A percentile compares a stretch with the other conserved stretches of the same genome.
phyloP scores from a whole-genome alignment of 2,329 filamentous ascomycete species.

The Nothophaeocryptopus gaeumannii region DNA sequence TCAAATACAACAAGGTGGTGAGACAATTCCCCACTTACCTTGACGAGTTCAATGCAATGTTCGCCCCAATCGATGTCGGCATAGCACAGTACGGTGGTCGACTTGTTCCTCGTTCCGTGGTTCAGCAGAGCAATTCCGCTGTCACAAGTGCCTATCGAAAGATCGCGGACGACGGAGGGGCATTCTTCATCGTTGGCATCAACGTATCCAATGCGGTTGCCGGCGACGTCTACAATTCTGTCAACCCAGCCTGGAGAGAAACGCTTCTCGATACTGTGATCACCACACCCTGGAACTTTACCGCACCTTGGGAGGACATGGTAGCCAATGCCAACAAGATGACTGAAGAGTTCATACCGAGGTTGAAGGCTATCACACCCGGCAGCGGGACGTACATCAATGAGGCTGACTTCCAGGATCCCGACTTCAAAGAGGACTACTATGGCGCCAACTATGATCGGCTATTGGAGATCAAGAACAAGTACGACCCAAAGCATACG shows the following conservation, averaged over 20 bases:
- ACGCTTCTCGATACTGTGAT: constrained; percentile 38
- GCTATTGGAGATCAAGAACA: constrained; percentile 39
- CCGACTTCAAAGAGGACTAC: constrained; percentile 41
- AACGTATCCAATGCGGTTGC: constrained; percentile 38
- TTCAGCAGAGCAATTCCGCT: constrained; percentile 31
- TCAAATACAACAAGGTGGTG: constrained; percentile 31
- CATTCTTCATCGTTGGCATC: constrained; percentile 40
- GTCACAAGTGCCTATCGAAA: constrained; percentile 36
- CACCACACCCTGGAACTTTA: constrained; percentile 39
- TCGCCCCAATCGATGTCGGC: constrained; percentile 11
- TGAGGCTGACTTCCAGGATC: constrained; percentile 43
- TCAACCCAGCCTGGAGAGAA: constrained; percentile 41
- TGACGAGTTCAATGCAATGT: constrained; percentile 7
- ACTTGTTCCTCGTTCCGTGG: constrained; percentile 7
- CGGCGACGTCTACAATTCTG: constrained; percentile 39
- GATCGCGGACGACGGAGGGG: constrained; percentile 35
- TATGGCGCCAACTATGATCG: constrained; percentile 43
- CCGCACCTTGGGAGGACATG: constrained; percentile 39
- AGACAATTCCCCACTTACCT: constrained; percentile 6
- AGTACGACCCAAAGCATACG: constrained; percentile 42
- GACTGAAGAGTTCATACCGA: constrained; percentile 41
- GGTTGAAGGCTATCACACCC: constrained; percentile 40
- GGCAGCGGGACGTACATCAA: constrained; percentile 43
- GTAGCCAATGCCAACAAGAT: constrained; percentile 38
- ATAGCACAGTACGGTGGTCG: constrained; percentile 12